A percentile compares a stretch with the other conserved stretches of the same genome.
Conservation (phyloP, 495 filamentous ascomycete genomes). For the Hypoxylon intermedium region DNA sequence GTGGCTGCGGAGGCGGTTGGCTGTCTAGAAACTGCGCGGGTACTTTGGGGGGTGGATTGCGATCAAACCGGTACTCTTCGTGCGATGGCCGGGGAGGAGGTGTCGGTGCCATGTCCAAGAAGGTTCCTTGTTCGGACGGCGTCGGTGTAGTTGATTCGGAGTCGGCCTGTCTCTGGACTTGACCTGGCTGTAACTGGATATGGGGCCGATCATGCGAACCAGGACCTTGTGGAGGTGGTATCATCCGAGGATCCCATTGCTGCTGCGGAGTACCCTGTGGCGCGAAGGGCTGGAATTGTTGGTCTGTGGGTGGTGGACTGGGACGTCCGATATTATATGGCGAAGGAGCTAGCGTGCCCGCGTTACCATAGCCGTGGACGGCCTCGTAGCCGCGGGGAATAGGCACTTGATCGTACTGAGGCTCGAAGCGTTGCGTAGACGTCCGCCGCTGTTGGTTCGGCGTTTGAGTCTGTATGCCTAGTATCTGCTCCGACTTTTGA, state of each 20-base stretch:
- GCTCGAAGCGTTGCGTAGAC: slow-evolving; percentile 37
- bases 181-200: slow-evolving; percentile 7
- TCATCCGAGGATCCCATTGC: slow-evolving; percentile 34
- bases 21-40: neutral
- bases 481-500: slow-evolving; percentile 8
- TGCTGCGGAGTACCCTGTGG: slow-evolving; percentile 15
- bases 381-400: slow-evolving; percentile 55
- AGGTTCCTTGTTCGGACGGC: slow-evolving; percentile 32
- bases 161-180: slow-evolving; percentile 12
- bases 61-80: slow-evolving; percentile 8
- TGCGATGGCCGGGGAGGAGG: slow-evolving; percentile 13
- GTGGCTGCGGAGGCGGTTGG: slow-evolving; percentile 5
- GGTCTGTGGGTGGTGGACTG: slow-evolving; percentile 16
- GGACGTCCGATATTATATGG: slow-evolving; percentile 46
- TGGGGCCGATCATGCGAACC: slow-evolving; percentile 7
- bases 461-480: slow-evolving; percentile 12
- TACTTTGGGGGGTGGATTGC: neutral
- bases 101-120: slow-evolving; percentile 34
- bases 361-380: slow-evolving; percentile 53
- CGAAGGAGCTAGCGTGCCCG: slow-evolving; percentile 40
- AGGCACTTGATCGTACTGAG: slow-evolving; percentile 53
- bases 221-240: slow-evolving; percentile 7
- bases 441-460: slow-evolving; percentile 11
- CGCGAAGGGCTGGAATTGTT: slow-evolving; percentile 22
- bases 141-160: slow-evolving; percentile 21